Evolutionary conservation across 305 asterid species (phyloP).

Genomic region (Fraxinus dipetala): DNA sequence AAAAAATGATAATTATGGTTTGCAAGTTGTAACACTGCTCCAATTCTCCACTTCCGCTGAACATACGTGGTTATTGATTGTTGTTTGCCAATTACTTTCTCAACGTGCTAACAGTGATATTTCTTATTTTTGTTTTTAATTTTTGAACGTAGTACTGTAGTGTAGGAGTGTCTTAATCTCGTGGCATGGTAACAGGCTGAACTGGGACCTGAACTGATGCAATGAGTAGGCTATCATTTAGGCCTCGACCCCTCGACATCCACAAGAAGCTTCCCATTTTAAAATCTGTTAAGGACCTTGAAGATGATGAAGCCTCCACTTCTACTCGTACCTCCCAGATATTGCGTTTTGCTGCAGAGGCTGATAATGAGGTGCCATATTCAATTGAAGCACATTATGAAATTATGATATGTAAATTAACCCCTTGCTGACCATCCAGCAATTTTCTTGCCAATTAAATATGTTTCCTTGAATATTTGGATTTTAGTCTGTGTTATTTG

Average conservation of each 20-base stretch:
- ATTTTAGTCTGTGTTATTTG: not conserved
- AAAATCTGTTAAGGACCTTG: conserved; percentile 85
- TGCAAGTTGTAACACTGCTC: not conserved
- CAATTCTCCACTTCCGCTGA: not conserved
- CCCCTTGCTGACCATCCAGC: not conserved
- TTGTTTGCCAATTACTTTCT: not conserved
- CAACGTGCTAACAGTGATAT: not conserved
- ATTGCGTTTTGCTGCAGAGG: conserved; percentile 72
- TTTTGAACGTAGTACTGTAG: not conserved
- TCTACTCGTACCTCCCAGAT: conserved; percentile 81
- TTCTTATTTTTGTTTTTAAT: not conserved
- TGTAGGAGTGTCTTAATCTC: not conserved
- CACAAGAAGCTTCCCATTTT: conserved; percentile 93
- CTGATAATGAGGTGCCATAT: conserved; percentile 65
- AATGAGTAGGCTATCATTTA: conserved; percentile 94
- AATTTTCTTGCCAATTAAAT: not conserved
- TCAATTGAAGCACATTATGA: conserved; percentile 10
- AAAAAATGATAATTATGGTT: too few species aligned
- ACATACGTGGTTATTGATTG: not conserved
- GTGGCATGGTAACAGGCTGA: not conserved
- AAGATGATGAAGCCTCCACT: conserved; percentile 84
- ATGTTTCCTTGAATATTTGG: not conserved
- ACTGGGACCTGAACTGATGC: conserved; percentile 49
- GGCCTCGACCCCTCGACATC: conserved; percentile 98
- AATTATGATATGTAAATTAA: not conserved